Base-by-base conservation (phyloP, 208 protist species). In the Strigomonas culicis region DNA sequence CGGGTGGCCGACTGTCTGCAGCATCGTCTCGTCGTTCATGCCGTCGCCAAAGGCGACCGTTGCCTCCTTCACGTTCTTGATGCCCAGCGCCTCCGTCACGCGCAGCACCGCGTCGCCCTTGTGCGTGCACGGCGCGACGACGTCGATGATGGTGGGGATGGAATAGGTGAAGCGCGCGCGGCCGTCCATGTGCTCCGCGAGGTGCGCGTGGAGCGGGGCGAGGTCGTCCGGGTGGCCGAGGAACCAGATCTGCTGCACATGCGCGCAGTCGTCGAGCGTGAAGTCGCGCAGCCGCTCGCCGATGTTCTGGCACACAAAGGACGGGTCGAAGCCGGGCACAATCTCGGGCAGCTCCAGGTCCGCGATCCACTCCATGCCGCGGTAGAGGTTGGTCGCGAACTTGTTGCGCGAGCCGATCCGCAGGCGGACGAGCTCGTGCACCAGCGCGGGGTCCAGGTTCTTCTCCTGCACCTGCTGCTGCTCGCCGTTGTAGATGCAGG, bases 361-460 rank as follows among this genome's bases (percentile, higher is more conserved):
- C 1, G 59, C 59, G 4, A 72, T 25, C 67, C 67, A 72, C 59
- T 61, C 49, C 4, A 24, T 49, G 30, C 59, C 67, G 4, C 46
- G 67, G 31, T 72, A 72, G 21, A 72, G 11, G 34, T 72, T 72
- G 19, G 67, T 66, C 47, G 67, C 47, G 59, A 66, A 72, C 25
- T 24, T 19, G 27, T 72, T 72, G 27, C 41, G 47, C 2, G 36
- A 21, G 24, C 57, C 51, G 27, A 4, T 1, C 4, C 21, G 7
- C 4, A 72, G 19, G n/a, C 49, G 32, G n/a, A 51, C 57, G 28
- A 72, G 15, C 21, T 47, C 25, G 41, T 49, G 36, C 2, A 66
- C 67, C 0, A 66, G 44, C 7, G 28, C 28, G 0, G 67, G 39
- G 34, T 71, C 66, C n/a, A 77, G 27, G 43, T 77, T 60, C 22